These are phyloP conservation scores for Sphagnum tenellum DNA, from an alignment of 225 moss, liverwort and hornwort species.

Conservation along the genomic window DNA sequence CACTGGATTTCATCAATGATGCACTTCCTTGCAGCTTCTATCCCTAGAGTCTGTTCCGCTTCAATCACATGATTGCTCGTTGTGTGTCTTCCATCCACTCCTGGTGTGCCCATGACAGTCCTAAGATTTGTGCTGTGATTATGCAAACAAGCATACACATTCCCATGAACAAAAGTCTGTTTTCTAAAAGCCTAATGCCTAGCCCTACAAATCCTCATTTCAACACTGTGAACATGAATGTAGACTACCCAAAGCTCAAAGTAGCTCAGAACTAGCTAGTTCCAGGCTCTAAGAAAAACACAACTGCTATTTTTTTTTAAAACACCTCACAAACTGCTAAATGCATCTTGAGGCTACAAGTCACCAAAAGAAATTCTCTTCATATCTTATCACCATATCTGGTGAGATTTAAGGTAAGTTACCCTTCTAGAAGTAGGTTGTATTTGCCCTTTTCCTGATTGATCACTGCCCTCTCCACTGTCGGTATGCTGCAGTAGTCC, in stretches of 20 bases:
- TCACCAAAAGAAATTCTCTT: too few species aligned
- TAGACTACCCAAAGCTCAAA: background rate
- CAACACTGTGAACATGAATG: background rate
- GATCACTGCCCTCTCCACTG: too few species aligned
- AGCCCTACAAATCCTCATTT: background rate
- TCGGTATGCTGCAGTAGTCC: too few species aligned
- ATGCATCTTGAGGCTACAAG: too few species aligned
- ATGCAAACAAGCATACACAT: background rate
- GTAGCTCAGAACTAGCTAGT: too few species aligned
- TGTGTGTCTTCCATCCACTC: conserved; percentile 73
- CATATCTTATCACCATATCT: too few species aligned
- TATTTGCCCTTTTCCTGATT: conserved; percentile 76
- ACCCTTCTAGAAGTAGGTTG: conserved; percentile 94
- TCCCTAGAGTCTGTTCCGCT: conserved; percentile 96
- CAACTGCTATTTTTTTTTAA: too few species aligned
- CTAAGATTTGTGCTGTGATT: conserved; percentile 70
- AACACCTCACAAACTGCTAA: too few species aligned
- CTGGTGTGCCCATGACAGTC: conserved; percentile 93
- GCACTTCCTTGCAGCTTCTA: conserved; percentile 88
- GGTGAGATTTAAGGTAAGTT: conserved; percentile 4
- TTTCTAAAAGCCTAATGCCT: background rate
- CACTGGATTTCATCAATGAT: conserved; percentile 97
- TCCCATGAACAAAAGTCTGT: too few species aligned
- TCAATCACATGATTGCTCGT: conserved; percentile 97
- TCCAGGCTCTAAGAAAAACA: too few species aligned